Percentiles rank a stretch among this genome's conserved stretches.
phyloP scores from a whole-genome alignment of 108 stramenopile species.

The Nitzschia sp. region DNA sequence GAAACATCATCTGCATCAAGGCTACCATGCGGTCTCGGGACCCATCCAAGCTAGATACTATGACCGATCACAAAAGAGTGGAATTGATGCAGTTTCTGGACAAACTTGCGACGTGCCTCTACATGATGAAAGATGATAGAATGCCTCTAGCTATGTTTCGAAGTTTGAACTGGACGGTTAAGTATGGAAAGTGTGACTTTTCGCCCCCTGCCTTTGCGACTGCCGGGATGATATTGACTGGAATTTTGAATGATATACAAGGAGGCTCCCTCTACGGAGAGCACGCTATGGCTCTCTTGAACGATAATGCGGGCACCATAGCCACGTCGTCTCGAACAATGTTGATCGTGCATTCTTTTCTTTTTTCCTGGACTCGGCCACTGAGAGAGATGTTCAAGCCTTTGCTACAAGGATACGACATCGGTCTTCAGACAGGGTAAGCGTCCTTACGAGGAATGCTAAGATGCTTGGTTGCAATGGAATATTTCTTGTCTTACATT shows the following conservation, averaged over 20 bases:
- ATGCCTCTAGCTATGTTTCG: constrained; percentile 11
- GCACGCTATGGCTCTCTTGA: not conserved
- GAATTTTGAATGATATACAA: constrained; percentile 5
- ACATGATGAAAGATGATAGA: constrained; percentile 4
- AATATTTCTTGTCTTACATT: not conserved
- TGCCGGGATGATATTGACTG: not conserved
- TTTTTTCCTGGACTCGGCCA: constrained; percentile 19
- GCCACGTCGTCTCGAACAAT: not conserved
- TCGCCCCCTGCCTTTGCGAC: constrained; percentile 6
- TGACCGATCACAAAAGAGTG: constrained; percentile 22
- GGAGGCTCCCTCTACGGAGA: not conserved
- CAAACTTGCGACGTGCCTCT: constrained; percentile 12
- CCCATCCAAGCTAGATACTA: not conserved
- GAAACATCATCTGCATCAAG: constrained; percentile 7
- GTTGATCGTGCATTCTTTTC: constrained; percentile 6
- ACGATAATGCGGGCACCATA: not conserved
- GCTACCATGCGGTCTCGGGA: not conserved
- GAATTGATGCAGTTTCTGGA: constrained; percentile 18
- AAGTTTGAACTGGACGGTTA: constrained; percentile 7
- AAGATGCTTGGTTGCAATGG: no score
- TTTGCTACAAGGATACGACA: constrained; percentile 16
- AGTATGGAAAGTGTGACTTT: constrained; percentile 25
- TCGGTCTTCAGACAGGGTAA: constrained; percentile 31
- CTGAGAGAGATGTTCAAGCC: not conserved
- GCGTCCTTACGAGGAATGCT: not conserved